Base-by-base conservation (phyloP, 2,329 filamentous ascomycete genomes). In the Fusarium gaditjirri region DNA sequence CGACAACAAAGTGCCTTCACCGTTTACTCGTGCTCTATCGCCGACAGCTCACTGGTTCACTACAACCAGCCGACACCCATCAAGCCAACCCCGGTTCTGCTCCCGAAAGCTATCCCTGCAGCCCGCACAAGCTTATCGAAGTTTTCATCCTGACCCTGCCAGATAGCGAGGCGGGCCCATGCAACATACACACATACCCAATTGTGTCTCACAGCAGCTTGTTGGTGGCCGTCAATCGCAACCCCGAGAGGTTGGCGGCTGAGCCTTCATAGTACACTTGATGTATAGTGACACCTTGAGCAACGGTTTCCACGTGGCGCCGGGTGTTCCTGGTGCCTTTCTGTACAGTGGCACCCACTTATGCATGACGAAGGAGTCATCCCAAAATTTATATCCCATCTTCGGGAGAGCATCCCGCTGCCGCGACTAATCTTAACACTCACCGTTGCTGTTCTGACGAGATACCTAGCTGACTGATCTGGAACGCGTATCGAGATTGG, bases 291-390 rank as follows among this genome's bases (percentile, higher is more conserved):
- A 71, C 68, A 64, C 60, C 54, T 65, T 58, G 60, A 61, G 52
- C 61, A 69, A 74, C 70, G 54, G 59, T 61, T 76, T 65, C 65
- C 75, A 75, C 75, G 73, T 75, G 72, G 73, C 73, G 64, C 47
- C 64, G 66, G 66, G 55, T 68, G 69, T 73, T 65, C 66, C 58
- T 65, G 70, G 68, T 52, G 61, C 39, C 41, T 60, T 44, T 49
- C 47, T 50, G 55, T 74, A 72, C 73, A 64, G 57, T 66, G 49
- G 60, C 55, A 74, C 65, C 70, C 70, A 57, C 65, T 73, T 71
- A 69, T 67, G 68, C 71, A 72, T 44, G 54, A 47, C 17, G 42
- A 72, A 55, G 64, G 56, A 65, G 42, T 53, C 55, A 46, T 46
- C 43, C 66, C 67, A 61, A 64, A 41, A 56, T 50, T 62, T 61